Percentiles rank a stretch among this genome's conserved stretches.
phyloP scores from a whole-genome alignment of 2,329 filamentous ascomycete species.

The Ceratocystis cacaofunesta region DNA sequence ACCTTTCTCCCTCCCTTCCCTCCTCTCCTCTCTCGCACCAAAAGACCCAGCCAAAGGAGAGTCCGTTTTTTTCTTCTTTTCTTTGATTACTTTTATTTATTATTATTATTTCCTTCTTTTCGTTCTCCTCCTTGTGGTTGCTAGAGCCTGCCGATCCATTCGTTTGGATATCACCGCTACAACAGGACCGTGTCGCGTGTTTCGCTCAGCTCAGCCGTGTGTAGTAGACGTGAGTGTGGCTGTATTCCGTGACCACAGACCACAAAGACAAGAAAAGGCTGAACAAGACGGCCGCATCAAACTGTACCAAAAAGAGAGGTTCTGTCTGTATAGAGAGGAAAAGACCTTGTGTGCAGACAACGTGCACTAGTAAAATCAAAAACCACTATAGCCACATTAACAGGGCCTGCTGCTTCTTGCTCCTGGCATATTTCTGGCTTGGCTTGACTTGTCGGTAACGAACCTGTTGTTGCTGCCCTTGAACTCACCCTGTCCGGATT shows the following conservation, averaged over 20 bases:
- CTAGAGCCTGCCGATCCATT: neutral
- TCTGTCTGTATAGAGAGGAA: neutral
- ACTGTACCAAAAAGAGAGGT: too few relatives aligned
- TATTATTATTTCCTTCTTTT: constrained; percentile 13
- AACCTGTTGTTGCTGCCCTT: neutral
- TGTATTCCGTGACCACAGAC: constrained; percentile 12
- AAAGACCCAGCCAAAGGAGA: constrained; percentile 1
- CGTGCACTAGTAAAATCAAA: neutral
- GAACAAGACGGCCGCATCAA: constrained; percentile 7
- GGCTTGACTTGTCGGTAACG: neutral
- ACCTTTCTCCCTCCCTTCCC: neutral
- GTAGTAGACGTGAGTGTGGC: constrained; percentile 7
- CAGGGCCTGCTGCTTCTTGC: too few relatives aligned
- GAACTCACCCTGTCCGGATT: neutral
- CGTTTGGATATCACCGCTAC: neutral
- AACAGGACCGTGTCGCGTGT: too few relatives aligned
- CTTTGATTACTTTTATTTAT: neutral
- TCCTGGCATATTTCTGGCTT: too few relatives aligned
- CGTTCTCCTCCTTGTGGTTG: constrained; percentile 18
- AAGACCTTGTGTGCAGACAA: neutral
- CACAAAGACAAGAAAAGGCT: constrained; percentile 5
- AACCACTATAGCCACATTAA: neutral
- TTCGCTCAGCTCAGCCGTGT: neutral
- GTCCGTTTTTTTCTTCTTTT: neutral
- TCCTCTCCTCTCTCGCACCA: neutral